Conservation (phyloP, 2,329 filamentous ascomycete species). For the Ascochyta rabiei region DNA sequence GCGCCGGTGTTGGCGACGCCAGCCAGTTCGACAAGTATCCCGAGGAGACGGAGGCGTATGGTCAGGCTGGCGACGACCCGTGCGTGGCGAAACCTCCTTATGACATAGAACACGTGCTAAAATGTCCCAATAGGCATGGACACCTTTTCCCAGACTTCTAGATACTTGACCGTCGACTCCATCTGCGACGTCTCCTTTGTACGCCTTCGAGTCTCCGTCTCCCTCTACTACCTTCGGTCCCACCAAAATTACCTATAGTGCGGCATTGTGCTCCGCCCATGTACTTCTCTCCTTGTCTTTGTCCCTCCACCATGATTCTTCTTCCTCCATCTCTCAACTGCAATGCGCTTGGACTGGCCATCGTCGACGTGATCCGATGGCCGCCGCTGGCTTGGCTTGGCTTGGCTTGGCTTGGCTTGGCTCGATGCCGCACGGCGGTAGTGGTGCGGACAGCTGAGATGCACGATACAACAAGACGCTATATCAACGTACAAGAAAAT, state of each 20-base stretch:
- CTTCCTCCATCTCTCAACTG: slow-evolving; percentile 10
- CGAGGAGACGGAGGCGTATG: slow-evolving; percentile 94
- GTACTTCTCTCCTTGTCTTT: slow-evolving; percentile 22
- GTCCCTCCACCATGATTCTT: slow-evolving; percentile 6
- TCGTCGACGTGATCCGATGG: slow-evolving; percentile 12
- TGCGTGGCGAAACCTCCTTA: slow-evolving; percentile 61
- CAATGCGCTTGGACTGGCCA: slow-evolving; percentile 13
- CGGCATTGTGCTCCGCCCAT: slow-evolving; percentile 14
- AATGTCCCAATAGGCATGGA: slow-evolving; percentile 42
- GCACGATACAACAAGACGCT: too few relatives aligned
- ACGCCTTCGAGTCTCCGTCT: background rate
- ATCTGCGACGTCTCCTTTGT: slow-evolving; percentile 1
- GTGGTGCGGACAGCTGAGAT: too few relatives aligned
- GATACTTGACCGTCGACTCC: background rate
- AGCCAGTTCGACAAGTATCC: slow-evolving; percentile 98
- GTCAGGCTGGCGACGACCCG: slow-evolving; percentile 79
- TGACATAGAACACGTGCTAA: slow-evolving; percentile 35
- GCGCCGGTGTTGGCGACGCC: slow-evolving; percentile 90
- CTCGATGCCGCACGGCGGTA: too few relatives aligned
- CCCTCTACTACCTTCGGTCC: background rate
- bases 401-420: too few relatives aligned
- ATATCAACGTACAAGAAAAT: too few relatives aligned
- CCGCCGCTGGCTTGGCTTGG: background rate
- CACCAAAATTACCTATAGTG: background rate
- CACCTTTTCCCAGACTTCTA: slow-evolving; percentile 45